Conservation (phyloP, 495 filamentous ascomycete species). For the Annulohypoxylon stygium region DNA sequence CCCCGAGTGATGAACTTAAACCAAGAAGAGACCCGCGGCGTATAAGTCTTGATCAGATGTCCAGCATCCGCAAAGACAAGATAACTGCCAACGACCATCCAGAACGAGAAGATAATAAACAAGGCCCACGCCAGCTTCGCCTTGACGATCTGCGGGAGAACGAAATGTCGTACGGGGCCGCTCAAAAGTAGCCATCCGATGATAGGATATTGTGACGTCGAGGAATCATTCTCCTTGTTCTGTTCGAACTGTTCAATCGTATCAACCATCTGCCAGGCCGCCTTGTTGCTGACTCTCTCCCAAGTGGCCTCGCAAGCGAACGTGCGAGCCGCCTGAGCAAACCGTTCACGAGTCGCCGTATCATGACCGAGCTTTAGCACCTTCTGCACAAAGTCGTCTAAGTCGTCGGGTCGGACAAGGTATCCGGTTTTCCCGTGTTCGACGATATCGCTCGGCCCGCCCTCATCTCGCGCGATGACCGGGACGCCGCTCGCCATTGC, state of each 20-base stretch:
- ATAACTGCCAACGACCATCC: conserved; percentile 53
- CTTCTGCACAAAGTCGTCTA: conserved; percentile 64
- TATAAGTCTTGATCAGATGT: conserved; percentile 29
- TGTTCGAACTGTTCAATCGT: conserved; percentile 59
- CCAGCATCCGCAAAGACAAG: conserved; percentile 34
- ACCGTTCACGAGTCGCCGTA: conserved; percentile 48
- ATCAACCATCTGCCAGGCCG: conserved; percentile 68
- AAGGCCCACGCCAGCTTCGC: conserved; percentile 53
- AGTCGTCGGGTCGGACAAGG: conserved; percentile 66
- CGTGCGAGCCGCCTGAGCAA: conserved; percentile 58
- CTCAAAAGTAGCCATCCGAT: conserved; percentile 46
- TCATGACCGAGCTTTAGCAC: conserved; percentile 60
- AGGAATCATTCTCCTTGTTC: conserved; percentile 15
- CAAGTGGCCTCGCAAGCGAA: conserved; percentile 71
- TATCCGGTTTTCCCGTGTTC: conserved; percentile 67
- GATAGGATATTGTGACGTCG: conserved; percentile 32
- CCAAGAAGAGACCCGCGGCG: conserved; percentile 10
- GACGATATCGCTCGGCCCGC: conserved; percentile 73
- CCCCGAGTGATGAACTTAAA: conserved; percentile 9
- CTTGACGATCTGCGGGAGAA: conserved; percentile 43
- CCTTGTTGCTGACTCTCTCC: conserved; percentile 73
- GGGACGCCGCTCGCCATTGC: conserved; percentile 75
- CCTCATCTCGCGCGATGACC: conserved; percentile 73
- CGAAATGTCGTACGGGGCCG: conserved; percentile 26
- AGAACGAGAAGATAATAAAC: conserved; percentile 55